Evolutionary conservation across 768 basidiomycete species (phyloP).

Genomic region (Mycena rebaudengoi): DNA sequence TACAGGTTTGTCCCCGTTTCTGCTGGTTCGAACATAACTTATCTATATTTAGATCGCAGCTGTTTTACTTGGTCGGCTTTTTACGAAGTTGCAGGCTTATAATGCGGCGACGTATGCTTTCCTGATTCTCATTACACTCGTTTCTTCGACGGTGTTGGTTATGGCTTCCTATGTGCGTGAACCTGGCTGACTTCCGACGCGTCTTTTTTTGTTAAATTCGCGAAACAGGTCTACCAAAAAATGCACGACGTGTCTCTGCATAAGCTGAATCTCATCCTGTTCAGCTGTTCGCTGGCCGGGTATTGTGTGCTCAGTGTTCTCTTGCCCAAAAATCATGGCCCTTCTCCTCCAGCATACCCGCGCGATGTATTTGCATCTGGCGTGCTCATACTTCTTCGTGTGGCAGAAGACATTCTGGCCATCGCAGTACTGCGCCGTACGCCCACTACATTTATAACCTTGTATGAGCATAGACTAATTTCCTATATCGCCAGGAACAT

Average conservation of each 20-base stretch:
- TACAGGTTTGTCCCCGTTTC: not conserved
- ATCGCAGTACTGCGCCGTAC: conserved; percentile 2
- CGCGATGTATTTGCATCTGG: not conserved
- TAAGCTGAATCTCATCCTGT: not conserved
- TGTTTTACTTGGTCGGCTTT: not conserved
- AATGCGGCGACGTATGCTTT: not conserved
- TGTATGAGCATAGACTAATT: not conserved
- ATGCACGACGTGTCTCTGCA: not conserved
- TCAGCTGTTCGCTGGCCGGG: not conserved
- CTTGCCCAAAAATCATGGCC: not conserved
- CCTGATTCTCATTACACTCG: not conserved
- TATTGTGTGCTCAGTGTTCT: not conserved
- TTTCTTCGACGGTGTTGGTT: not conserved
- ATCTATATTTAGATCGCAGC: not conserved
- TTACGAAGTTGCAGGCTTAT: not conserved
- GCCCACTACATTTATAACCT: not conserved
- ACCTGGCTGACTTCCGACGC: too few relatives aligned
- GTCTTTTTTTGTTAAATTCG: too few relatives aligned
- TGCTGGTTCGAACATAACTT: not conserved
- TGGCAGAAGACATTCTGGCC: not conserved
- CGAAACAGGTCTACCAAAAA: not conserved
- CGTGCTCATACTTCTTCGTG: not conserved
- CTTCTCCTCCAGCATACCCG: not conserved
- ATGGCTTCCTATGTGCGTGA: not conserved
- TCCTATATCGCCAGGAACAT: not conserved